A percentile compares a stretch with the other conserved stretches of the same genome.
Evolutionary conservation across 495 filamentous ascomycete species (phyloP).

Genomic region (Acidiella bohemica): DNA sequence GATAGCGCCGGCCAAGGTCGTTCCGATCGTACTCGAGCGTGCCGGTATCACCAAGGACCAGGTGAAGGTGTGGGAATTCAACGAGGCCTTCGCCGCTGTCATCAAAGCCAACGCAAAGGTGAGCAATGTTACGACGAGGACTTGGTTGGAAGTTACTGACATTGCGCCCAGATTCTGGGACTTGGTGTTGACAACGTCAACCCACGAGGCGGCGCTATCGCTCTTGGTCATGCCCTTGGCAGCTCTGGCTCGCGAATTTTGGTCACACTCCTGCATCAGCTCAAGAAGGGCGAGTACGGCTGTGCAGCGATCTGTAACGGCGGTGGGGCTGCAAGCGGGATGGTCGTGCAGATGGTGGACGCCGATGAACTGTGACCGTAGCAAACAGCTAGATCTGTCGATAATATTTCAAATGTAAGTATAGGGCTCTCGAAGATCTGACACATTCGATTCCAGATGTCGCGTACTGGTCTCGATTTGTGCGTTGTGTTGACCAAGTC

Average conservation of each 20-base stretch:
- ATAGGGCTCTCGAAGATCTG: no score
- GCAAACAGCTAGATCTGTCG: no score
- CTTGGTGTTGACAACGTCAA: conserved; percentile 71
- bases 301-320: conserved; percentile 95
- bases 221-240: conserved; percentile 85
- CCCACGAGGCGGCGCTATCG: conserved; percentile 78
- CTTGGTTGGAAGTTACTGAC: not conserved
- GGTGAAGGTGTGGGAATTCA: conserved; percentile 92
- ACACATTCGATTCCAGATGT: no score
- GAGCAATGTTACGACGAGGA: conserved; percentile 12
- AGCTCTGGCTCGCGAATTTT: conserved; percentile 90
- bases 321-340: conserved; percentile 77
- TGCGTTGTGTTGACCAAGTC: no score
- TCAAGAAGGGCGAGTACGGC: conserved; percentile 84
- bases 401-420: no score
- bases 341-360: conserved; percentile 82
- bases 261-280: conserved; percentile 75
- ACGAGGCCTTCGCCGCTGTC: conserved; percentile 93
- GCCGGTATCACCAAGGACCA: conserved; percentile 82
- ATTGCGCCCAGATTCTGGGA: conserved; percentile 49
- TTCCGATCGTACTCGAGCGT: conserved; percentile 75
- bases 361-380: conserved; percentile 17
- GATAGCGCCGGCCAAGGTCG: conserved; percentile 79
- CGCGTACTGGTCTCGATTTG: no score
- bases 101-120: conserved; percentile 92